Evolutionary conservation across 768 basidiomycete genomes (phyloP), one percentile per base, ranked within the genome.

Genomic region (Termitomyces heimii): DNA sequence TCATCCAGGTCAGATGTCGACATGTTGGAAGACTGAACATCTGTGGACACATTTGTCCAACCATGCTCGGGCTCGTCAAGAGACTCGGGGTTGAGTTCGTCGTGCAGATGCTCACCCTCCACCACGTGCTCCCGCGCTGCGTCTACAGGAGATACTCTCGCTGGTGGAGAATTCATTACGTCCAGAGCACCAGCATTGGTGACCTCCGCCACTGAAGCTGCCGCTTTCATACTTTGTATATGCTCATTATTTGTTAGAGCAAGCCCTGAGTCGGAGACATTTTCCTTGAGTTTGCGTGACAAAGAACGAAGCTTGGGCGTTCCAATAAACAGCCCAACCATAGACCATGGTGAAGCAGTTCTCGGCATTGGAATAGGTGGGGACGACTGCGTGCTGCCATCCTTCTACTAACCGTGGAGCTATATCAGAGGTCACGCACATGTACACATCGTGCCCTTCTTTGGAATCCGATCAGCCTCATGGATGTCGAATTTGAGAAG

Each of bases 271-370:
- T 28, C 5, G 26, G 34, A 35, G 4, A 18, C 16, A 26, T 37
- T 34, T 37, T 50, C 49, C 18, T 50, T 58, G 31, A 9, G 49
- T 14, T 50, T 57, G 42, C 42, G 37, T 20, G 56, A 49, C 9
- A 56, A n/a, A 22, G 54, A n/a, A 3, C 59, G 62, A 40, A 60
- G 53, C 42, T 57, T 59, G 40, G 60, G 56, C 18, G 40, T 22
- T 35, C 60, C 55, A 46, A 61, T 63, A 24, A 63, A 53, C 53
- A 61, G 22, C n/a, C 60, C 60, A 7, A 63, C 53, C 44, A 63
- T 56, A 10, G 60, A 61, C 50, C 60, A 63, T 56, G 60, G 55
- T 24, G 62, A 63, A 31, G 32, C 43, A 6, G 53, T 46, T 20
- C 26, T 54, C 42, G 58, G 46, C 60, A 63, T 63, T 28, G 51